Evolutionary conservation across 495 filamentous ascomycete species (phyloP), one percentile per base, ranked within the genome.

Genomic region (Cetradonia linearis): DNA sequence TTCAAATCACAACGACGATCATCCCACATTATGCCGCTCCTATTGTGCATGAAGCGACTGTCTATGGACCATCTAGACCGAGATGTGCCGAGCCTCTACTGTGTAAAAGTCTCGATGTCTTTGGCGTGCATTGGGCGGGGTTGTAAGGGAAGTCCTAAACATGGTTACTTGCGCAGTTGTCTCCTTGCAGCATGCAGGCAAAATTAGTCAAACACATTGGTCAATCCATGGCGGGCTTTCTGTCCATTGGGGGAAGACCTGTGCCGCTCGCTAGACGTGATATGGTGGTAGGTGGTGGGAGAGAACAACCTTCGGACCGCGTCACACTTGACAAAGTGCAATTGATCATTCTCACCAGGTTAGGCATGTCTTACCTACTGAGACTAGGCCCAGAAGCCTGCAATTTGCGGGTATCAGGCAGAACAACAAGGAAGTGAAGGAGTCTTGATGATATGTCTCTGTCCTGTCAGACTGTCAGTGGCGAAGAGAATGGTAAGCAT

Each of bases 181-280:
- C 42, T 46, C 42, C 42, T 46, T n/a, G n/a, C n/a, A n/a, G n/a
- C n/a, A n/a, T n/a, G 42, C 42, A 23, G 42, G 42, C 16, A 23
- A 46, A 10, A 9, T 10, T 46, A 46, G 42, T 25, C 20, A 8
- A 46, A 46, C 42, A 46, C 42, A 46, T 4, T 46, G 9, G 20
- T 20, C 42, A 46, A 46, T 46, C 42, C 42, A 46, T 23, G 20
- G 42, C 10, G 20, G 42, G 20, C 13, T 13, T 1, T 25, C 5
- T 4, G 13, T 25, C 9, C 11, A 13, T 46, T 13, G 13, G 16
- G 36, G 20, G 20, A 11, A 46, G 20, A 46, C n/a, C 8, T 46
- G 42, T 46, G 42, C 42, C 42, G 42, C 42, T 46, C 42, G 20
- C 20, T 46, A 46, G 42, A 46, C 42, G 20, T 46, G 42, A 46